Base-by-base conservation (phyloP, 1,284 basidiomycete genomes). In the Malassezia yamatoensis region DNA sequence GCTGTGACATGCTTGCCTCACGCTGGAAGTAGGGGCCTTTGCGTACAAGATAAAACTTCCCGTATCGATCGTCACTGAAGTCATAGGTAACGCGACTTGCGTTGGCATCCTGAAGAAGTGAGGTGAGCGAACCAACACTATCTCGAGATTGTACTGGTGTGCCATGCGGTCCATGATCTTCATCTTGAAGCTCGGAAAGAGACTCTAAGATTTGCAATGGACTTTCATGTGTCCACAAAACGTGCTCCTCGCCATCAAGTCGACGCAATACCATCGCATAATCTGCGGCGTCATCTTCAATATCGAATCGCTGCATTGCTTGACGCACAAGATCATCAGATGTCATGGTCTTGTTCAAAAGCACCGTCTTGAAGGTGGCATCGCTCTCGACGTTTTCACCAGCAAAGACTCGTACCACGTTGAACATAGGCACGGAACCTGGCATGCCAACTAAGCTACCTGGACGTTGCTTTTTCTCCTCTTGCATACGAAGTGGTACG, bases 291-390 rank as follows among this genome's bases (percentile, higher is more conserved):
- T 81, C 82, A 29, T 57, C 50, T 3, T 69, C 62, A 29, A 72
- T 53, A 32, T 86, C 80, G 81, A 98, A 96, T 4, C 93, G 83
- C 76, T 96, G 91, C 60, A 91, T 84, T 4, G 91, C 87, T 77
- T 98, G 91, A 46, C 83, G 81, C 45, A 96, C 82, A 24, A 98
- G 82, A 54, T 96, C 91, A 0, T 80, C 77, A 0, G 88, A 83
- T 0, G 85, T 86, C 0, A 90, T 96, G 5, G 83, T 84, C 8
- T 86, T 79, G 69, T 91, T 96, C 59, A 96, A 81, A 18, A 96
- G 77, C 0, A 94, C 93, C 1, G 93, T 96, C 79, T 96, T 96
- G 81, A 96, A 98, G 0, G 90, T 94, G 3, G 90, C 88, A 64
- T 96, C 90, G 1, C 88, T 88, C 70, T 90, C 84, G 58, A 79